phyloP scores from a whole-genome alignment of 1,284 basidiomycete genomes.

The Meira nashicola region DNA sequence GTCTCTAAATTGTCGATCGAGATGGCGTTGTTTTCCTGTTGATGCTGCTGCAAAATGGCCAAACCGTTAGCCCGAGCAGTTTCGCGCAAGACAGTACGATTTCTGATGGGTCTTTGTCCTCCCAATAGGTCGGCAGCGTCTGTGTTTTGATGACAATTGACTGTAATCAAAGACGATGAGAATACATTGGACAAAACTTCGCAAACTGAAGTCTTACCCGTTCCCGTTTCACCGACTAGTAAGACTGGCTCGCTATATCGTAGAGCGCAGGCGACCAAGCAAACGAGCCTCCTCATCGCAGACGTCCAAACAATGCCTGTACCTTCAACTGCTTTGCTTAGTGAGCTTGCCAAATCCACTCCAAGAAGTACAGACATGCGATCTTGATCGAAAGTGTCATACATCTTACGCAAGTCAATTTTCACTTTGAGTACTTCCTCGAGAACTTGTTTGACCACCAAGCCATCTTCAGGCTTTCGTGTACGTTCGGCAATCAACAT shows the following conservation, averaged over 20 bases:
- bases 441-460: slow-evolving; percentile 84
- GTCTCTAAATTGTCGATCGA: background rate
- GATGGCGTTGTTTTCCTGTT: too few species aligned
- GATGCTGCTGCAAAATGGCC: background rate
- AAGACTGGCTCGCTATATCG: slow-evolving; percentile 90
- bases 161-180: slow-evolving; percentile 64
- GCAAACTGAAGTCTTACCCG: slow-evolving; percentile 95
- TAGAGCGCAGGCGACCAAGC: slow-evolving; percentile 75
- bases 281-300: slow-evolving; percentile 85
- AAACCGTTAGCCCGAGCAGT: slow-evolving; percentile 48
- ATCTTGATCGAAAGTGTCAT: slow-evolving; percentile 52
- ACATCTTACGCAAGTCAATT: slow-evolving; percentile 64
- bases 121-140: slow-evolving; percentile 97
- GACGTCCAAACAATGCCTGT: slow-evolving; percentile 74
- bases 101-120: slow-evolving; percentile 85
- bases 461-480: slow-evolving; percentile 76
- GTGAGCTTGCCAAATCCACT: slow-evolving; percentile 16
- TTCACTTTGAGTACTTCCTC: slow-evolving; percentile 83
- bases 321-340: slow-evolving; percentile 55
- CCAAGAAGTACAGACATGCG: slow-evolving; percentile 22
- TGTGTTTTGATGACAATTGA: slow-evolving; percentile 99
- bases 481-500: slow-evolving; percentile 94
- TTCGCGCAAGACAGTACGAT: slow-evolving; percentile 59
- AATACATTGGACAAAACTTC: slow-evolving; percentile 75
- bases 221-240: slow-evolving; percentile 96